These are phyloP conservation scores for Claviceps sp. DNA, from an alignment of 2,329 filamentous ascomycete genomes.

Conservation along the genomic window DNA sequence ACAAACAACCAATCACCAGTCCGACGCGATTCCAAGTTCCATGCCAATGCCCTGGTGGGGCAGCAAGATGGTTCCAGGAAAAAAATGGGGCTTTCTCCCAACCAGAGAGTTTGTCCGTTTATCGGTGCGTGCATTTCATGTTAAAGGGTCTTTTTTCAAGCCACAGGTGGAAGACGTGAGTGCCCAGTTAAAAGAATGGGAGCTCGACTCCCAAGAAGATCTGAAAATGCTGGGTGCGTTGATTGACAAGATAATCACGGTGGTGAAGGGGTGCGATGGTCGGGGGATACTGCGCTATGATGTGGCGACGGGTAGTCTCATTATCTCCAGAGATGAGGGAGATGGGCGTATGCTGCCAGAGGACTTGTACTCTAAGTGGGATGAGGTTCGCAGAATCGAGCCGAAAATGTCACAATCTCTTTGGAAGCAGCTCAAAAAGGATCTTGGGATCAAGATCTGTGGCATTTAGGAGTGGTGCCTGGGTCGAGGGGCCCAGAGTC, in stretches of 20 bases:
- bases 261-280: not conserved
- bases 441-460: too few species aligned
- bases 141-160: slow-evolving; percentile 19
- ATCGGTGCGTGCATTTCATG: slow-evolving; percentile 30
- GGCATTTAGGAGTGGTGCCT: too few species aligned
- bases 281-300: not conserved
- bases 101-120: too few species aligned
- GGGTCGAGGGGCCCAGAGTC: too few species aligned
- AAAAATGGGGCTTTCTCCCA: too few species aligned
- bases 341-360: not conserved
- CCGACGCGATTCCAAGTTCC: too few species aligned
- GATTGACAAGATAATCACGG: slow-evolving; percentile 10
- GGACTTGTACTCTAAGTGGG: slow-evolving; percentile 3
- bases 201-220: slow-evolving; percentile 17
- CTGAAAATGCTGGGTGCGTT: slow-evolving; percentile 20
- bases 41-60: too few species aligned
- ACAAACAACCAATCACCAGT: too few species aligned
- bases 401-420: too few species aligned
- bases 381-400: not conserved
- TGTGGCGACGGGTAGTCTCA: not conserved
- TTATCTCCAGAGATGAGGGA: not conserved
- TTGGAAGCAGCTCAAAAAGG: too few species aligned
- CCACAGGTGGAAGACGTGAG: slow-evolving; percentile 20
- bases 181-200: slow-evolving; percentile 20
- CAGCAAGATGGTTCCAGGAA: too few species aligned